phyloP scores from a whole-genome alignment of 2,329 filamentous ascomycete species.

The Cercospora beticola region DNA sequence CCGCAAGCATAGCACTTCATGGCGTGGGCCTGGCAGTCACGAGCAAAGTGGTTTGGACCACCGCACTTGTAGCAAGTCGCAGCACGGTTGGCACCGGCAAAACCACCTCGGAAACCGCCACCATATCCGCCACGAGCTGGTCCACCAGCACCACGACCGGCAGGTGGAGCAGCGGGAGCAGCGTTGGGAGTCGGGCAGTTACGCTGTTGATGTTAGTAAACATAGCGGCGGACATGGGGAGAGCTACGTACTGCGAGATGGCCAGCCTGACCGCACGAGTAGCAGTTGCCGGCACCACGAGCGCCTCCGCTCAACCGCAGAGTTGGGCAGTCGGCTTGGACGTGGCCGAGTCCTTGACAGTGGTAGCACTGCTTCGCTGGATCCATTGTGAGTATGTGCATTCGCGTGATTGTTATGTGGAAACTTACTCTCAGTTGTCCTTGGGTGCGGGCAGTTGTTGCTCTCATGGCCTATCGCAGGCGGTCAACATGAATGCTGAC shows the following conservation, averaged over 20 bases:
- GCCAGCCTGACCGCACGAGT: conserved; percentile 90
- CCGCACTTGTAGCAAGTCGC: conserved; percentile 70
- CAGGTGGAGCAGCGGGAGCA: conserved; percentile 50
- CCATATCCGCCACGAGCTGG: conserved; percentile 69
- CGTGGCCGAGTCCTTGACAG: conserved; percentile 96
- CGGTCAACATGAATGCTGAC: conserved; percentile 38
- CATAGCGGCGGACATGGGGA: too few species aligned
- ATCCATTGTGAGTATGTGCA: conserved; percentile 27
- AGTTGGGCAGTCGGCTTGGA: conserved; percentile 98
- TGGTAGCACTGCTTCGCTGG: conserved; percentile 98
- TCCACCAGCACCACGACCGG: conserved; percentile 61
- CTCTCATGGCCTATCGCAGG: conserved; percentile 76
- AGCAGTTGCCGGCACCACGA: conserved; percentile 78
- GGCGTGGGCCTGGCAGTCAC: conserved; percentile 95
- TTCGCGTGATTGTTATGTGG: background rate
- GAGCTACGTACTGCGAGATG: conserved; percentile 74
- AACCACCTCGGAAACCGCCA: conserved; percentile 67
- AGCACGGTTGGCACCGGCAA: conserved; percentile 64
- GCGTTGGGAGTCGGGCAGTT: conserved; percentile 76
- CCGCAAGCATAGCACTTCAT: conserved; percentile 99
- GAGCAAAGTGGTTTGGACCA: conserved; percentile 94
- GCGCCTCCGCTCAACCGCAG: conserved; percentile 81
- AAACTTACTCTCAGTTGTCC: conserved; percentile 81
- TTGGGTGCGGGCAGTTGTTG: conserved; percentile 92
- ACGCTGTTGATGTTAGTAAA: conserved; percentile 53